Evolutionary conservation across 2,329 filamentous ascomycete species (phyloP), one percentile per base, ranked within the genome.

Genomic region (Aureobasidium sp.): DNA sequence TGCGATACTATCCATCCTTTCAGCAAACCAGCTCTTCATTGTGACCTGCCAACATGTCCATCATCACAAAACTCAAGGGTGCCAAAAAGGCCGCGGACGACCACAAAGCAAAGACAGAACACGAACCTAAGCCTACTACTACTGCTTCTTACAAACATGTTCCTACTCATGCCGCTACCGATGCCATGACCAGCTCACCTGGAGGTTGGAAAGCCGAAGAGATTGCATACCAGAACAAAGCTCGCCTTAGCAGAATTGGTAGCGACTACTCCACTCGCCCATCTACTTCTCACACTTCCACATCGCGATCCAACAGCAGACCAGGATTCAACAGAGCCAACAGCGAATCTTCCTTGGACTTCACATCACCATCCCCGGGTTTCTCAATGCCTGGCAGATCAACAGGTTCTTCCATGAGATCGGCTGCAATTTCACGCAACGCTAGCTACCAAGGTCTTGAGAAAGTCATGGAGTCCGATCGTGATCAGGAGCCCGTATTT

Each of bases 1-100:
- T 21, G 29, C 29, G 11, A 57, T 45, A 45, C 6, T 5, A 27
- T 21, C 16, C 21, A 57, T 25, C 8, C 30, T 27, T 21, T 29
- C n/a, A 13, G 30, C 53, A 45, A 45, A 21, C 5, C 29, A 34
- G n/a, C 32, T 11, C 25, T 15, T 30, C 41, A 42, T 58, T n/a
- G n/a, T 39, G 16, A 25, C 21, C 29, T 15, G 3, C 16, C 39
- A 42, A 47, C 41, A 74, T 75, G 73, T 65, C 71, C 25, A 68
- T 71, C 48, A 70, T 72, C 61, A 69, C 69, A 5, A 70, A 67
- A 59, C 60, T 69, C 57, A 73, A 69, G 65, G 71, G 69, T 42
- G 67, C 67, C 57, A 70, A 69, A 49, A 70, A 70, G 59, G 69
- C 67, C 16, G 63, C 66, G 44, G 64, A 67, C 8, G 65, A 70